Conservation (phyloP, 768 basidiomycete species). For the Leccinum incarnatum region DNA sequence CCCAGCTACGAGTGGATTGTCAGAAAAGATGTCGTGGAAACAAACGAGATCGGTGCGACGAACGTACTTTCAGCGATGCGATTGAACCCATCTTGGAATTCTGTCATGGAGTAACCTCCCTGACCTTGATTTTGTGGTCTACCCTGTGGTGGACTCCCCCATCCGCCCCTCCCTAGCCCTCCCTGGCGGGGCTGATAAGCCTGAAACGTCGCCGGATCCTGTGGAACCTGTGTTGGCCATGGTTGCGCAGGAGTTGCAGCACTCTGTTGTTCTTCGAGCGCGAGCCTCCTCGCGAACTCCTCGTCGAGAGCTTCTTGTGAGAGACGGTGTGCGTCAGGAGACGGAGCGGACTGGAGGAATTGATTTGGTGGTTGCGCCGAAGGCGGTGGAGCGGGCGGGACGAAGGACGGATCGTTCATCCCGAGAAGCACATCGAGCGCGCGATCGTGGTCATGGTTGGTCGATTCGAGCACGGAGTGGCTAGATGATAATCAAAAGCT, state of each 20-base stretch:
- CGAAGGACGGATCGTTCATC: constrained; percentile 83
- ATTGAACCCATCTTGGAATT: constrained; percentile 71
- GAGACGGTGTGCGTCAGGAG: constrained; percentile 12
- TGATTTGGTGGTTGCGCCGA: not conserved
- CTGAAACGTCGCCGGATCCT: constrained; percentile 16
- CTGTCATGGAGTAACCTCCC: constrained; percentile 52
- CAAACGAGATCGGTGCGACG: not conserved
- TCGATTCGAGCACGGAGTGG: constrained; percentile 70
- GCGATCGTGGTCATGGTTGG: constrained; percentile 64
- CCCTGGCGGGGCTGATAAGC: constrained; percentile 24
- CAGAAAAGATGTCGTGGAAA: not conserved
- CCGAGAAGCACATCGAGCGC: constrained; percentile 77
- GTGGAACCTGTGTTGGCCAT: constrained; percentile 15
- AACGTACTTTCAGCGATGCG: constrained; percentile 76
- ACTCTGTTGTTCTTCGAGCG: constrained; percentile 54
- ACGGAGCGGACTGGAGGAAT: constrained; percentile 23
- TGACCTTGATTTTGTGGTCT: constrained; percentile 19
- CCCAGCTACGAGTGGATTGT: constrained; percentile 45
- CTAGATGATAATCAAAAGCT: constrained; percentile 31
- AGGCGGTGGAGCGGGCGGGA: constrained; percentile 31
- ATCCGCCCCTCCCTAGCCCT: constrained; percentile 2
- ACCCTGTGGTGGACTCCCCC: constrained; percentile 4
- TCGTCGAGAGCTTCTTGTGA: constrained; percentile 76
- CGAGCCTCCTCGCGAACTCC: constrained; percentile 69
- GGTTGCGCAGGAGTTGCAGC: constrained; percentile 8